Evolutionary conservation across 2,329 filamentous ascomycete species (phyloP), one percentile per base, ranked within the genome.

Genomic region (Scopulariopsis brevicaulis): DNA sequence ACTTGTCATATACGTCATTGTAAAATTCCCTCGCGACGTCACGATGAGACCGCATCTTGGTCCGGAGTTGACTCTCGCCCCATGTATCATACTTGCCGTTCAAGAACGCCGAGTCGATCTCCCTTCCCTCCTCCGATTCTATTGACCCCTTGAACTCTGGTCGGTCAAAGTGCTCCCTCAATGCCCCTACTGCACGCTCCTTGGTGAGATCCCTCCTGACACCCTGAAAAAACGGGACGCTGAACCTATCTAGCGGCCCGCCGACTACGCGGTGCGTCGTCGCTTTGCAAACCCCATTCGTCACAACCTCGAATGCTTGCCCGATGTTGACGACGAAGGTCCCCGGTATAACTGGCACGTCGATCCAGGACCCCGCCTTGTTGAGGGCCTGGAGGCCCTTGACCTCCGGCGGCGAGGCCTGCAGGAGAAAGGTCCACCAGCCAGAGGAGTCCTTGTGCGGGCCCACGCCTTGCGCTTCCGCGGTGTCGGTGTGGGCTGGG

Each of bases 371-470:
- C 1, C 77, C 77, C 0, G 64, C 63, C 48, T 72, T 70, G 59
- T 76, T 76, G 18, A 83, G 72, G 0, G 77, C 78, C 63, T 83
- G 76, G 0, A 83, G 68, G 0, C 80, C 77, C 46, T 73, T 65
- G 1, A 76, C 70, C 11, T 74, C 69, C 3, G 79, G 76, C 2
- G 77, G 74, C 0, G 78, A 81, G 7, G 81, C 78, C 65, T 86
- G 83, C 1, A 83, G 75, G 3, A 86, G 74, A 61, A 86, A 85
- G 0, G 83, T 85, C 71, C 82, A 81, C 80, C 81, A 85, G 3
- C 82, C 82, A 0, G 80, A 83, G 0, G 78, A 84, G 65, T 83
- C 80, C 63, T 84, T 84, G 68, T 85, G 82, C 1, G 82, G 77
- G 0, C 82, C 82, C 1, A 85, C 81, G 1, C 82, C 82, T 67